phyloP scores from a whole-genome alignment of 495 filamentous ascomycete species.

The Daldinia decipiens region DNA sequence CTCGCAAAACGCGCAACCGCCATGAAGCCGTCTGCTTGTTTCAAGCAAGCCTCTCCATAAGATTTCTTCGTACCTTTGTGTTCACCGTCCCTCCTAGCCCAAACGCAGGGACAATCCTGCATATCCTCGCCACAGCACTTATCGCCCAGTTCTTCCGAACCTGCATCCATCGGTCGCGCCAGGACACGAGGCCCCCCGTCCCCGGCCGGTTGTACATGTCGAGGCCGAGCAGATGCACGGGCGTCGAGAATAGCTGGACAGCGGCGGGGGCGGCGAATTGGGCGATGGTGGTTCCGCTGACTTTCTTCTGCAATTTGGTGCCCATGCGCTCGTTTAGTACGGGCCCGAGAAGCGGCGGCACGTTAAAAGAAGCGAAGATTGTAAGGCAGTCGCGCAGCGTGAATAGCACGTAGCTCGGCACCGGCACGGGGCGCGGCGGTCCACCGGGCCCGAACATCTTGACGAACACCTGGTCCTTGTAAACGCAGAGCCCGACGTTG shows the following conservation, averaged over 20 bases:
- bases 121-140: constrained; percentile 83
- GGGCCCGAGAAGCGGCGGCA: constrained; percentile 81
- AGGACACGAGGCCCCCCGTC: constrained; percentile 41
- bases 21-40: neutral
- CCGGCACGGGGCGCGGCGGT: constrained; percentile 63
- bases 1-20: constrained; percentile 6
- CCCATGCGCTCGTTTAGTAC: constrained; percentile 64
- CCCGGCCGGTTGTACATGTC: constrained; percentile 84
- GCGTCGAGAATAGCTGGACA: constrained; percentile 84
- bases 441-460: constrained; percentile 76
- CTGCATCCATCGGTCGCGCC: constrained; percentile 68
- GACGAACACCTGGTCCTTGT: constrained; percentile 91
- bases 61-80: constrained; percentile 69
- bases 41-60: constrained; percentile 57
- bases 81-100: constrained; percentile 93
- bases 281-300: constrained; percentile 67
- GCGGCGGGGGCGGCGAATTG: constrained; percentile 84
- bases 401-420: constrained; percentile 80
- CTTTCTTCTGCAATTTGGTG: constrained; percentile 53
- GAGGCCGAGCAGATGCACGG: constrained; percentile 86
- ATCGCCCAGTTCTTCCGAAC: constrained; percentile 80
- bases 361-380: constrained; percentile 93
- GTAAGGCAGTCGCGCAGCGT: constrained; percentile 86
- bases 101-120: constrained; percentile 93
- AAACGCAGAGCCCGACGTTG: constrained; percentile 90